phyloP scores from a whole-genome alignment of 2,329 filamentous ascomycete species.

The Penicillium thymicola region DNA sequence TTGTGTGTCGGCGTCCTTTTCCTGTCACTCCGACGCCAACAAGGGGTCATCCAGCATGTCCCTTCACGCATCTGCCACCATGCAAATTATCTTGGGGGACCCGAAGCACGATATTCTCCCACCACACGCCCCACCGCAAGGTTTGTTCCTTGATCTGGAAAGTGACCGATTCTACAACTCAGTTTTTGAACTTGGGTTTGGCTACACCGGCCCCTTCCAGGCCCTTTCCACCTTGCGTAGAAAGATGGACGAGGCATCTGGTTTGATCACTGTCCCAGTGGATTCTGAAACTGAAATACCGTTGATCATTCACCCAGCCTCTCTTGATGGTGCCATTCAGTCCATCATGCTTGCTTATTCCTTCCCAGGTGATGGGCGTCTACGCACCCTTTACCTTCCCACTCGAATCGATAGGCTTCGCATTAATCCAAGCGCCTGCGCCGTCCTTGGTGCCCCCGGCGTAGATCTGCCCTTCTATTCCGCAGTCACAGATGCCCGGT shows the following conservation, averaged over 20 bases:
- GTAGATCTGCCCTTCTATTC: constrained; percentile 18
- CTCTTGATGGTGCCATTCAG: constrained; percentile 21
- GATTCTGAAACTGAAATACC: neutral
- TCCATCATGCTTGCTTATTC: constrained; percentile 23
- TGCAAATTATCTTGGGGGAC: constrained; percentile 12
- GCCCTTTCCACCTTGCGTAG: constrained; percentile 16
- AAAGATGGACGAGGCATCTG: constrained; percentile 20
- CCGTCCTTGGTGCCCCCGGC: constrained; percentile 4
- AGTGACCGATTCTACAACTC: constrained; percentile 26
- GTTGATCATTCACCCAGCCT: constrained; percentile 15
- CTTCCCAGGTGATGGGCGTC: constrained; percentile 20
- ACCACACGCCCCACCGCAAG: neutral
- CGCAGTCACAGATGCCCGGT: constrained; percentile 11
- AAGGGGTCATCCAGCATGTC: constrained; percentile 16
- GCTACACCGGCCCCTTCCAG: constrained; percentile 25
- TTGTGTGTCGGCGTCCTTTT: constrained; percentile 11
- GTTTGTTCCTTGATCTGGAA: constrained; percentile 16
- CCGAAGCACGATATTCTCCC: constrained; percentile 10
- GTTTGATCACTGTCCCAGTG: constrained; percentile 15
- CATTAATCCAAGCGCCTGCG: constrained; percentile 14
- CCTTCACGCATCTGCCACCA: constrained; percentile 14
- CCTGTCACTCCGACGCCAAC: constrained; percentile 19
- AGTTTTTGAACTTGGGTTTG: constrained; percentile 24
- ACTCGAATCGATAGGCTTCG: constrained; percentile 19
- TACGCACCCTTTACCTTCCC: constrained; percentile 22